Conservation (phyloP, 2,329 filamentous ascomycete species). For the Phaeoacremonium minimum region DNA sequence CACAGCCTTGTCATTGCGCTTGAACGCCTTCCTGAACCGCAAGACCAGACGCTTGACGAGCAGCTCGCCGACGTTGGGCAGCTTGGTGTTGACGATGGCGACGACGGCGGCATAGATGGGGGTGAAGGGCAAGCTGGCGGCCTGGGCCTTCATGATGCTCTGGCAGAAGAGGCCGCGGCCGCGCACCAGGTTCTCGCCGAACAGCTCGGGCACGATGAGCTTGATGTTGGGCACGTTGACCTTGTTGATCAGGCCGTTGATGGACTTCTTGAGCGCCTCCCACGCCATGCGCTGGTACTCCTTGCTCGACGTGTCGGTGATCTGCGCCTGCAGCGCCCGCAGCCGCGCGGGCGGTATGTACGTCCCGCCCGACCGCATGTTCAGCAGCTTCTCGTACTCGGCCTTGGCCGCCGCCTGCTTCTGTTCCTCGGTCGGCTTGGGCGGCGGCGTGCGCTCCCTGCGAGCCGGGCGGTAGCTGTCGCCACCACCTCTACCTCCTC, state of each 20-base stretch:
- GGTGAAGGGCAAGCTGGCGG: slow-evolving; percentile 91
- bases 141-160: slow-evolving; percentile 97
- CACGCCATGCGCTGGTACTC: slow-evolving; percentile 99
- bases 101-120: slow-evolving; percentile 95
- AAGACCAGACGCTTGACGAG: slow-evolving; percentile 80
- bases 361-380: slow-evolving; percentile 89
- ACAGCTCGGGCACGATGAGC: slow-evolving; percentile 91
- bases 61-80: slow-evolving; percentile 90
- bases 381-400: slow-evolving; percentile 88
- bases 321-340: slow-evolving; percentile 88
- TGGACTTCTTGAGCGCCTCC: slow-evolving; percentile 98
- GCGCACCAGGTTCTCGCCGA: slow-evolving; percentile 88
- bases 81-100: slow-evolving; percentile 94
- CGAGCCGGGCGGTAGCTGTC: slow-evolving; percentile 41
- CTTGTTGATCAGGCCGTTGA: slow-evolving; percentile 99
- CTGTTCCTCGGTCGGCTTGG: slow-evolving; percentile 65
- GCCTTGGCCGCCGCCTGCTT: slow-evolving; percentile 86
- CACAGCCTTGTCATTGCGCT: slow-evolving; percentile 94
- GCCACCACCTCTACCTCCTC: slow-evolving; percentile 34
- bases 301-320: slow-evolving; percentile 92
- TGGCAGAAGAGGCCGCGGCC: slow-evolving; percentile 91
- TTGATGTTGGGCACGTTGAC: slow-evolving; percentile 98
- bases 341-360: slow-evolving; percentile 93
- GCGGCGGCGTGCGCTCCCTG: slow-evolving; percentile 26
- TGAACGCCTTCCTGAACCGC: slow-evolving; percentile 93